Percentiles rank a stretch among this genome's conserved stretches.
Conservation (phyloP, 768 basidiomycete species). For the Xanthoconium purpureum region DNA sequence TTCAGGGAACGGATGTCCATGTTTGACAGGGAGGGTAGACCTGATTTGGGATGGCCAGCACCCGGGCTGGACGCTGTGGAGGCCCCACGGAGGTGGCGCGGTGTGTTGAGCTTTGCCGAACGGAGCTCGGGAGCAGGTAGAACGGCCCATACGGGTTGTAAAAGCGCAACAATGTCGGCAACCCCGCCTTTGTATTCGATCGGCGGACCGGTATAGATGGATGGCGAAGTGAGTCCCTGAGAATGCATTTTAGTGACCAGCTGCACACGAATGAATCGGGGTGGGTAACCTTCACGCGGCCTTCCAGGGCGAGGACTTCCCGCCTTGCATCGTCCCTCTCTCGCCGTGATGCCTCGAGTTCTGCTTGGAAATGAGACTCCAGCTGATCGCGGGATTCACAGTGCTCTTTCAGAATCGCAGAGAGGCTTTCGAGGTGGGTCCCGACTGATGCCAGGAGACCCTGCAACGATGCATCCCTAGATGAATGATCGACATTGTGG, state of each 20-base stretch:
- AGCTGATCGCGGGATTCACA: slow-evolving; percentile 41
- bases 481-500: slow-evolving; percentile 51
- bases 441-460: slow-evolving; percentile 48
- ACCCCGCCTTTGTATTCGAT: slow-evolving; percentile 42
- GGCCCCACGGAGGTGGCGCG: slow-evolving; percentile 46
- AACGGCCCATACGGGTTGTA: slow-evolving; percentile 74
- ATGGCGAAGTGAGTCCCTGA: slow-evolving; percentile 24
- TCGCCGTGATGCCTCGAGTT: slow-evolving; percentile 51
- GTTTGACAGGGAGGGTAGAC: slow-evolving; percentile 63
- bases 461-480: slow-evolving; percentile 48
- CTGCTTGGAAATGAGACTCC: slow-evolving; percentile 53
- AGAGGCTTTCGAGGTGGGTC: slow-evolving; percentile 49
- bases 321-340: slow-evolving; percentile 50
- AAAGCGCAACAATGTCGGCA: slow-evolving; percentile 53
- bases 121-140: slow-evolving; percentile 86
- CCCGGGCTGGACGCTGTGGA: slow-evolving; percentile 41
- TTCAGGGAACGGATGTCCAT: slow-evolving; percentile 87
- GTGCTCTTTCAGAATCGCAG: slow-evolving; percentile 42
- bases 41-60: slow-evolving; percentile 26
- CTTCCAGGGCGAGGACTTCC: slow-evolving; percentile 39
- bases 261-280: neutral
- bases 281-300: slow-evolving; percentile 36
- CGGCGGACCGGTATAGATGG: slow-evolving; percentile 25
- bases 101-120: slow-evolving; percentile 54
- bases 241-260: slow-evolving; percentile 9